Conservation (phyloP, 2,329 filamentous ascomycete species). For the Cyclaneusma minus region DNA sequence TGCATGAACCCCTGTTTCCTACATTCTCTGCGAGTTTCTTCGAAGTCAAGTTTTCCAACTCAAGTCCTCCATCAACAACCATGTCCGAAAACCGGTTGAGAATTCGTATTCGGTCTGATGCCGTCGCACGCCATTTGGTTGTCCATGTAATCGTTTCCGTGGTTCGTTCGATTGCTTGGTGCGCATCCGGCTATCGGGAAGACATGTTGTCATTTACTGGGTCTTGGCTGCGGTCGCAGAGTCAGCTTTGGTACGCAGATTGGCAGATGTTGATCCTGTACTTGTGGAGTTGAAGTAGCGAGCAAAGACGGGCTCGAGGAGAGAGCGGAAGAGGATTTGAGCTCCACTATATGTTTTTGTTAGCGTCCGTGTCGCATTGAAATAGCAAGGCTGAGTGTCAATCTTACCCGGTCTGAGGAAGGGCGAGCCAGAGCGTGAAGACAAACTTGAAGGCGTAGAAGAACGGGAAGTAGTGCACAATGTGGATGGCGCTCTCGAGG, state of each 20-base stretch:
- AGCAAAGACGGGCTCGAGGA: slow-evolving; percentile 80
- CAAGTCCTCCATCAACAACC: no score
- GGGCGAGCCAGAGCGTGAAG: slow-evolving; percentile 92
- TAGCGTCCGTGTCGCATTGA: slow-evolving; percentile 4
- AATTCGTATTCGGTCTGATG: no score
- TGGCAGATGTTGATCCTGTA: slow-evolving; percentile 60
- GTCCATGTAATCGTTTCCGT: no score
- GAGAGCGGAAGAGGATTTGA: slow-evolving; percentile 90
- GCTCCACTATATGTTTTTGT: slow-evolving; percentile 51
- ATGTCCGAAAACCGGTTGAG: no score
- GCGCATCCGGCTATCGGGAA: no score
- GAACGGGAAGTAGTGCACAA: slow-evolving; percentile 93
- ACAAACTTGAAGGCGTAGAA: slow-evolving; percentile 99
- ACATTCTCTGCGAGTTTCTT: no score
- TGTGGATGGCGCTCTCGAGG: slow-evolving; percentile 66
- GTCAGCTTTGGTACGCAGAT: slow-evolving; percentile 80
- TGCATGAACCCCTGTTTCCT: no score
- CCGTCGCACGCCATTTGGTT: no score
- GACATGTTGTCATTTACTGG: slow-evolving; percentile 47
- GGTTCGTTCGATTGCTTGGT: slow-evolving; percentile 1
- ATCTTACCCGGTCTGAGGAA: slow-evolving; percentile 80
- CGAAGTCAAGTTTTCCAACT: no score
- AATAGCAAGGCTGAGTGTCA: no score
- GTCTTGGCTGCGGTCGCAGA: slow-evolving; percentile 47
- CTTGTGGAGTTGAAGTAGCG: slow-evolving; percentile 63